Conservation (phyloP, 148 eudicot species). For the Drosera capensis region DNA sequence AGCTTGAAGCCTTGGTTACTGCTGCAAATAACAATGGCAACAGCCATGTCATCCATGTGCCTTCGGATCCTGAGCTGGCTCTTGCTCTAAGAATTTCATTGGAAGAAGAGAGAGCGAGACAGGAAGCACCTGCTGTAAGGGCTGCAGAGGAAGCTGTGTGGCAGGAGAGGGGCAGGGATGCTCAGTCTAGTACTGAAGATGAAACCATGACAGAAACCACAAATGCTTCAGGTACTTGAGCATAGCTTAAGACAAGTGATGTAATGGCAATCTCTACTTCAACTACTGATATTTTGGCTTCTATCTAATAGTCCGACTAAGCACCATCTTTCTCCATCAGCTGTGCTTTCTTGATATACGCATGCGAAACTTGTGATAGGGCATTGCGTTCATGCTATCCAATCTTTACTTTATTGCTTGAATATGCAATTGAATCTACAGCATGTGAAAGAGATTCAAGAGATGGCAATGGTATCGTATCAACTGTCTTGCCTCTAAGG, state of each 20-base stretch:
- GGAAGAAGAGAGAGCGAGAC: slow-evolving; percentile 99
- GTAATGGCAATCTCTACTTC: too few relatives aligned
- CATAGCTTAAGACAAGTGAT: slow-evolving; percentile 48
- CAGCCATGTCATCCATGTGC: slow-evolving; percentile 87
- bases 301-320: too few relatives aligned
- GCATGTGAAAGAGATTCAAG: too few relatives aligned
- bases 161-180: slow-evolving; percentile 54
- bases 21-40: slow-evolving; percentile 84
- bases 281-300: too few relatives aligned
- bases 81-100: slow-evolving; percentile 93
- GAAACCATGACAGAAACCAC: slow-evolving; percentile 67
- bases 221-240: slow-evolving; percentile 34
- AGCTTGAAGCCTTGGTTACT: slow-evolving; percentile 81
- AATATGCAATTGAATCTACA: too few relatives aligned
- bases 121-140: slow-evolving; percentile 92
- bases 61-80: slow-evolving; percentile 92
- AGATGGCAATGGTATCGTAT: too few relatives aligned
- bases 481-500: too few relatives aligned
- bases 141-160: slow-evolving; percentile 73
- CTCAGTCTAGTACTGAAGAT: slow-evolving; percentile 65
- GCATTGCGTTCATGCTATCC: too few relatives aligned
- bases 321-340: too few relatives aligned
- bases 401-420: too few relatives aligned
- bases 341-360: too few relatives aligned
- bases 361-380: too few relatives aligned